These are phyloP conservation scores for Phytopythium kandeliae DNA, from an alignment of 352 stramenopile genomes.

Conservation along the genomic window DNA sequence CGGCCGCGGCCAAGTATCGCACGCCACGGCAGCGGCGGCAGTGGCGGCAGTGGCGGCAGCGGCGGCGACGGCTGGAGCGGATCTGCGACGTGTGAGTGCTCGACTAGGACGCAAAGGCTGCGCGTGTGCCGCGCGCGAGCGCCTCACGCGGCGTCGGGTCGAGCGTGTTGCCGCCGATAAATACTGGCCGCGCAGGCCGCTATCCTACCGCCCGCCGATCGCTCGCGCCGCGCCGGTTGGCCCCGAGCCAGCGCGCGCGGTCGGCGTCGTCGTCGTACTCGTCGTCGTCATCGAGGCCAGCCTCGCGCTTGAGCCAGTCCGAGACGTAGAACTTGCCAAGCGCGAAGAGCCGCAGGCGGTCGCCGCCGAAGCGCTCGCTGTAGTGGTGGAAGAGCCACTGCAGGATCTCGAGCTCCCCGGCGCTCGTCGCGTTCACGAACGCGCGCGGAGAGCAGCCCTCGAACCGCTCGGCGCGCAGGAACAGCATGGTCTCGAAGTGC, in stretches of 20 bases:
- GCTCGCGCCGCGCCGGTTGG: background rate
- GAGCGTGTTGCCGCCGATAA: too few species aligned
- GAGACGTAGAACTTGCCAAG: slow-evolving; percentile 32
- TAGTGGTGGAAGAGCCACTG: slow-evolving; percentile 32
- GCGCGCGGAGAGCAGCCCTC: slow-evolving; percentile 17
- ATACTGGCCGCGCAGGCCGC: too few species aligned
- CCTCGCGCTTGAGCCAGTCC: slow-evolving; percentile 21
- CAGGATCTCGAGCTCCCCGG: slow-evolving; percentile 28
- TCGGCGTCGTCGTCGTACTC: slow-evolving; percentile 5
- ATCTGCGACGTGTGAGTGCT: too few species aligned
- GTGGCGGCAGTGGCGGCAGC: too few species aligned
- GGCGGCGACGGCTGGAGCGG: too few species aligned
- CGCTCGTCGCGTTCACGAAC: slow-evolving; percentile 27
- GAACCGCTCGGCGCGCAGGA: slow-evolving; percentile 15
- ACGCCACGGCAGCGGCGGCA: background rate
- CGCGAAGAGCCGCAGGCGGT: slow-evolving; percentile 26
- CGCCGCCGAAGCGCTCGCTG: slow-evolving; percentile 16
- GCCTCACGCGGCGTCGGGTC: too few species aligned
- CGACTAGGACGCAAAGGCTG: too few species aligned
- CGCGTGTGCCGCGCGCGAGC: too few species aligned
- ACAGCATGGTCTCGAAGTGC: slow-evolving; percentile 32
- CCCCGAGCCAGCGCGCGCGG: too few species aligned
- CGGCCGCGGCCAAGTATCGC: background rate
- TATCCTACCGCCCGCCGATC: too few species aligned
- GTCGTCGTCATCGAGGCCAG: slow-evolving; percentile 5